Evolutionary conservation across 2,329 filamentous ascomycete genomes (phyloP).

Genomic region (Coleophoma eucalyptorum): DNA sequence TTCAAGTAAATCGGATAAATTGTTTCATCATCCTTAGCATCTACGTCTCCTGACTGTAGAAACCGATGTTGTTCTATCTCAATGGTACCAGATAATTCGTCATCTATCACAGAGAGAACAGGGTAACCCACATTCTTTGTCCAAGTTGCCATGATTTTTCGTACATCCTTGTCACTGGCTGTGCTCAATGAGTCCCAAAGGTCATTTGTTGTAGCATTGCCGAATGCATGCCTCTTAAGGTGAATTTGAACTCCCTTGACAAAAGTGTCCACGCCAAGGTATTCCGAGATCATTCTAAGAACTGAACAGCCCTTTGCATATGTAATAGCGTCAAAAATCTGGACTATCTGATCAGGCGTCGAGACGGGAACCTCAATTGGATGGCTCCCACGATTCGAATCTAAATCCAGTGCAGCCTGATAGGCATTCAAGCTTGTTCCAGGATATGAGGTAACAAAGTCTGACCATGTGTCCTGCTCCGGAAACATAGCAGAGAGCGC

Average conservation of each 20-base stretch:
- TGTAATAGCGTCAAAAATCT: slow-evolving; percentile 71
- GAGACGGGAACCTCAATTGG: slow-evolving; percentile 10
- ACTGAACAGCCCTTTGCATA: slow-evolving; percentile 71
- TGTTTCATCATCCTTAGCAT: slow-evolving; percentile 32
- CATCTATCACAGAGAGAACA: slow-evolving; percentile 62
- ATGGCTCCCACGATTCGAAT: slow-evolving; percentile 10
- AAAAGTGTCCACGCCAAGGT: slow-evolving; percentile 65
- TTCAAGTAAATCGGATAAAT: slow-evolving; percentile 64
- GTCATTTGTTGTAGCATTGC: slow-evolving; percentile 57
- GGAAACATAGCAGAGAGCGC: too few relatives aligned
- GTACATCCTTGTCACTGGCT: slow-evolving; percentile 65
- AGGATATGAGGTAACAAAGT: too few relatives aligned
- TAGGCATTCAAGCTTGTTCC: slow-evolving; percentile 5
- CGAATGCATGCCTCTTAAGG: slow-evolving; percentile 67
- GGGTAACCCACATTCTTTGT: slow-evolving; percentile 70
- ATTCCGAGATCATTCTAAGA: slow-evolving; percentile 69
- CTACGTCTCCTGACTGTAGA: slow-evolving; percentile 52
- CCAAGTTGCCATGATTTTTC: slow-evolving; percentile 68
- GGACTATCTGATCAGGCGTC: slow-evolving; percentile 42
- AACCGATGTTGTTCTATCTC: slow-evolving; percentile 67
- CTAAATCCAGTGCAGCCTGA: slow-evolving; percentile 9
- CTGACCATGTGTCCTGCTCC: too few relatives aligned
- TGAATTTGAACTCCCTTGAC: slow-evolving; percentile 65
- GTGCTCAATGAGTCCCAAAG: slow-evolving; percentile 64
- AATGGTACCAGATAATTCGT: slow-evolving; percentile 37